Evolutionary conservation across 2,329 filamentous ascomycete species (phyloP), one percentile per base, ranked within the genome.

Genomic region (Aplosporella prunicola): DNA sequence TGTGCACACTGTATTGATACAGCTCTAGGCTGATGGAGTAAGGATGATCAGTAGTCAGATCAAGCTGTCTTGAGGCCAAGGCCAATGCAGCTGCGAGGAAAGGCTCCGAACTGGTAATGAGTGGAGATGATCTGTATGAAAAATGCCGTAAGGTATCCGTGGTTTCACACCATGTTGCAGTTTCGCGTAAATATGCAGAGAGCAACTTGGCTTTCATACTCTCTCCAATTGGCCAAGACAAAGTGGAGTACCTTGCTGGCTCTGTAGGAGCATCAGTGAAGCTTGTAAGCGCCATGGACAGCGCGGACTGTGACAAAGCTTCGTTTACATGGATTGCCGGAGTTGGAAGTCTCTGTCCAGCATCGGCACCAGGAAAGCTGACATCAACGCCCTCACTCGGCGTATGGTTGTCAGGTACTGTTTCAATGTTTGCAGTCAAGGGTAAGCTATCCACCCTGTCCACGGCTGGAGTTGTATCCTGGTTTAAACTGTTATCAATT

Each of bases 101-200:
- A 3, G 13, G 20, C 7, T 20, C 15, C 4, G 32, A 35, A 16
- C 28, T 18, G 5, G 28, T 20, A 9, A 35, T 5, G 3, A 18
- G 15, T n/a, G 9, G 16, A 2, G 16, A 14, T 15, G 16, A 20
- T 10, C 16, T 18, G 16, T n/a, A 13, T 5, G 32, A 18, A 17
- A 35, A 28, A 9, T 35, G 23, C 16, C 15, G 11, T 1, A 14
- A n/a, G 5, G 24, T 18, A 11, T 35, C 32, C 5, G 32, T 35
- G 5, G 32, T 35, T 9, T 35, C 32, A 5, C 32, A 35, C 32
- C 32, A 35, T 3, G 29, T 31, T 10, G 29, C 20, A 2, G 29
- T 31, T 13, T 31, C 29, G 6, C 29, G 16, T 5, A 31, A 20
- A 11, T 31, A 31, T 10, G 29, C 29, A 16, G 20, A 16, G 11